Base-by-base conservation (phyloP, 129 eudicot genomes). In the Pseudognaphalium luteoalbum region DNA sequence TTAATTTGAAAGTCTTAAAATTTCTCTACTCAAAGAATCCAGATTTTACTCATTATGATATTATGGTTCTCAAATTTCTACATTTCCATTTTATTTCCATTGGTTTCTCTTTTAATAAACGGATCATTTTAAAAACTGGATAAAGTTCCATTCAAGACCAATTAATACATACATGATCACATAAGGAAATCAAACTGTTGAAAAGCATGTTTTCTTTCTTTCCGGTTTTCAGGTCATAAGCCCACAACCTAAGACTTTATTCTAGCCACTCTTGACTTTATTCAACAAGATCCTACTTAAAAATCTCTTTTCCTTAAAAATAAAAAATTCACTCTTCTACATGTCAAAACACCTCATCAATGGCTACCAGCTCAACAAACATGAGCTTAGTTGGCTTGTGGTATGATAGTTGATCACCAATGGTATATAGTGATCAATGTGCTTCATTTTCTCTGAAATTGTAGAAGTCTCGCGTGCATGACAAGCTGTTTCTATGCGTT, bases 401-500 rank as follows among this genome's bases (percentile, higher is more conserved):
- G 66, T 54, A 33, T 32, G 72, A 56, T 65, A 56, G 63, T 54
- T 42, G 71, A 68, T 81, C 69, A 80, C 37, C 39, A 34, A 7
- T 4, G 39, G 1, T 54, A 16, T 56, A 61, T 52, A 30, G 35
- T 39, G 62, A 70, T 80, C 81, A 87, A 44, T 63, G 81, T 37
- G 85, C 85, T 82, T 87, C 87, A 32, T 70, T 79, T 69, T 82
- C 70, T 66, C 69, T 58, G 42, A 87, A 77, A 51, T 47, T 65
- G 66, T 79, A 84, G 72, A 73, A 70, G 54, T 85, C 82, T 17
- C 62, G 42, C 15, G 80, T 61, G 76, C 91, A 70, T 6, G 87
- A 81, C 28, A 87, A 72, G 79, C 87, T 32, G 79, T 87, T 91
- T 79, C 84, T 78, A 56, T 75, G 84, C 65, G 71, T 51, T 58